Conservation (phyloP, 2,329 filamentous ascomycete genomes). For the Fusarium haematococcum region DNA sequence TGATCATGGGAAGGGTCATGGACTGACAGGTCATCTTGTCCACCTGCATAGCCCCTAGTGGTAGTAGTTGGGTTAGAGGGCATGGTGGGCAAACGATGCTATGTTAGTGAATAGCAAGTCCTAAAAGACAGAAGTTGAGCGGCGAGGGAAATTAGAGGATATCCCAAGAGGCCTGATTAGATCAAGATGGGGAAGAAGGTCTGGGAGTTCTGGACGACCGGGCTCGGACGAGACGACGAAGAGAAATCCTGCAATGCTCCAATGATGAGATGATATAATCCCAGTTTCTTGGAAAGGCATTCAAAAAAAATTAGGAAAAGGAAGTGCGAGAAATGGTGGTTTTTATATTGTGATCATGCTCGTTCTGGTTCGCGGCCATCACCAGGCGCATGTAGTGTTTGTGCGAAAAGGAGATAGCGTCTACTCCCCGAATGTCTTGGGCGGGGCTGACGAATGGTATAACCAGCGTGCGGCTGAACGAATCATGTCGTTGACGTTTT, state of each 20-base stretch:
- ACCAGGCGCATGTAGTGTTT: no score
- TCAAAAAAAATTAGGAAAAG: neutral
- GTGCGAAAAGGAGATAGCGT: no score
- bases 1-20: neutral
- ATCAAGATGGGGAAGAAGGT: neutral
- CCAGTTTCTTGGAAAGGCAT: neutral
- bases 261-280: neutral
- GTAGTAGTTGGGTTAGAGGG: neutral
- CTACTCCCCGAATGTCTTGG: neutral
- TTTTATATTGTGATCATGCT: neutral
- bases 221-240: neutral
- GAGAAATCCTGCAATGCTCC: neutral
- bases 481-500: neutral
- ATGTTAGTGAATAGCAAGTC: neutral
- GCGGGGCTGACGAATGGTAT: neutral
- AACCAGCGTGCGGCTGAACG: neutral
- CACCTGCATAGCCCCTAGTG: neutral
- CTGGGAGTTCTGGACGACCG: neutral
- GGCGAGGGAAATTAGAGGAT: neutral
- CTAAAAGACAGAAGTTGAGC: neutral
- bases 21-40: neutral
- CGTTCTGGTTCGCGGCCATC: neutral
- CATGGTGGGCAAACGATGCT: neutral
- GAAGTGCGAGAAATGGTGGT: neutral
- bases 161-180: neutral